phyloP scores from a whole-genome alignment of 2,329 filamentous ascomycete species.

The Penicillium sp. region DNA sequence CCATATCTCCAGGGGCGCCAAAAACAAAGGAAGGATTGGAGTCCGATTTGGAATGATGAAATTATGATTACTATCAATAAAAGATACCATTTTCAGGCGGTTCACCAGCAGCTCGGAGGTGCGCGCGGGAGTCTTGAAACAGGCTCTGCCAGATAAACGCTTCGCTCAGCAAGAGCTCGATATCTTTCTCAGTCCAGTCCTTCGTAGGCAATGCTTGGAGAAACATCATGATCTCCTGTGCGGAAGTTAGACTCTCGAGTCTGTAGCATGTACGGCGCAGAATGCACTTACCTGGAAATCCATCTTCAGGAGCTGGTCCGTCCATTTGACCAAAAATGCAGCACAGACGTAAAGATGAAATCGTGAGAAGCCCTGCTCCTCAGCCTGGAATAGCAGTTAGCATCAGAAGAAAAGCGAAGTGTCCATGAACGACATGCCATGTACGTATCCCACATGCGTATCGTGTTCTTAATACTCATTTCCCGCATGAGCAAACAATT shows the following conservation, averaged over 20 bases:
- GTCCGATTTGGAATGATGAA: conserved; percentile 28
- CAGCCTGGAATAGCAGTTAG: conserved; percentile 61
- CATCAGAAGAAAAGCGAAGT: conserved; percentile 1
- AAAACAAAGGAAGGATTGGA: conserved; percentile 7
- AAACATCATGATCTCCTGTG: conserved; percentile 99
- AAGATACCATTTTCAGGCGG: conserved; percentile 35
- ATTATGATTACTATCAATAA: conserved; percentile 36
- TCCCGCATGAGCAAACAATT: conserved; percentile 98
- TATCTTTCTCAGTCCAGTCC: conserved; percentile 96
- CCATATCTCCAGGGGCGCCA: conserved; percentile 4
- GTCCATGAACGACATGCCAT: conserved; percentile 58
- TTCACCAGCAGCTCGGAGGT: conserved; percentile 55
- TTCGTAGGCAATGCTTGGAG: conserved; percentile 89
- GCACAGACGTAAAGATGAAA: conserved; percentile 99
- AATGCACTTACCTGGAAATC: conserved; percentile 66
- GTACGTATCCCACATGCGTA: conserved; percentile 99
- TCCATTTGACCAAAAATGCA: conserved; percentile 98
- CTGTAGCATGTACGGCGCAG: neutral
- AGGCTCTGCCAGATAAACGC: conserved; percentile 98
- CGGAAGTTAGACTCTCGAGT: conserved; percentile 15
- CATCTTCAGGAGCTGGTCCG: conserved; percentile 90
- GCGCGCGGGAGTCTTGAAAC: conserved; percentile 90
- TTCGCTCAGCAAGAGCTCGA: conserved; percentile 90
- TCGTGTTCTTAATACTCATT: conserved; percentile 92
- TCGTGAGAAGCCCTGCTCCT: conserved; percentile 96